Conservation (phyloP, 176 grass and related monocot genomes). For the Zoysia pacifica region DNA sequence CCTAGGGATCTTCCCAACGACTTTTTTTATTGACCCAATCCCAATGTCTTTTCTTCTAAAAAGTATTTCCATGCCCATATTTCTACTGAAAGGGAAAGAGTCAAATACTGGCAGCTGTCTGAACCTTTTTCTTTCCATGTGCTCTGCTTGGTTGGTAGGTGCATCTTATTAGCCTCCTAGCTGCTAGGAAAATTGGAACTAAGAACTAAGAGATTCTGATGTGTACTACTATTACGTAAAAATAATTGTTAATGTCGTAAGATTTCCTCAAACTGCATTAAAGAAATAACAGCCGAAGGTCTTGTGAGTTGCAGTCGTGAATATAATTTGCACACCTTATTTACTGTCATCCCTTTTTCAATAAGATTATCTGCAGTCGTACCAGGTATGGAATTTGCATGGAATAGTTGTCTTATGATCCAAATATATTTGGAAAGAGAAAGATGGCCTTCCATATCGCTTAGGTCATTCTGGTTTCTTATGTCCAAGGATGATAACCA, state of each 20-base stretch:
- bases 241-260: no score
- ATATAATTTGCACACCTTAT: no score
- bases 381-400: not conserved
- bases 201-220: not conserved
- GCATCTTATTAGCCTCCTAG: conserved; percentile 31
- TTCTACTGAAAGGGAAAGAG: conserved; percentile 16
- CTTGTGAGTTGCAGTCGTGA: no score
- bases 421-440: not conserved
- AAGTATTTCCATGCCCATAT: not conserved
- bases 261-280: no score
- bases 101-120: not conserved
- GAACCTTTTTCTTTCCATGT: conserved; percentile 29
- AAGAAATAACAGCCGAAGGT: no score
- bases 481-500: not conserved
- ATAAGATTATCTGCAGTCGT: no score
- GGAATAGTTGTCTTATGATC: not conserved
- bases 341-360: no score
- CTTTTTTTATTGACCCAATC: no score
- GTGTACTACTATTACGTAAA: not conserved
- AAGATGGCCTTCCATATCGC: conserved; percentile 1
- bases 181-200: not conserved
- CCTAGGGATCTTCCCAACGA: not conserved
- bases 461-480: not conserved
- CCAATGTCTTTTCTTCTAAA: not conserved
- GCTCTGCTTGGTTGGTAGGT: conserved; percentile 33